Evolutionary conservation across 2,329 filamentous ascomycete genomes (phyloP).

Genomic region (Pseudopyricularia javanii): DNA sequence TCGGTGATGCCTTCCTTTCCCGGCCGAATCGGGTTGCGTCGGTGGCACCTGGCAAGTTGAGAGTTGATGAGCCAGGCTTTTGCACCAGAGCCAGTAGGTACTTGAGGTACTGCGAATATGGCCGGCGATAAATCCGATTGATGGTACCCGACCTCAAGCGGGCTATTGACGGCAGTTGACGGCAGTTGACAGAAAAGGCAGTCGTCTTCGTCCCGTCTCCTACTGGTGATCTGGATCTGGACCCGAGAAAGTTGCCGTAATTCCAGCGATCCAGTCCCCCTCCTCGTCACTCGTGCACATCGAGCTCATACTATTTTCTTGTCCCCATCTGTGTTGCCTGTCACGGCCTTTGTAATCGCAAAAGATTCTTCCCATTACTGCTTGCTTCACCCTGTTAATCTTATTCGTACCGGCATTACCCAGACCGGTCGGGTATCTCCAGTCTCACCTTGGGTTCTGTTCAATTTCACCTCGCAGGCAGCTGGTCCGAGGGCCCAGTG

Average conservation of each 20-base stretch:
- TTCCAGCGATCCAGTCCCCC: background rate
- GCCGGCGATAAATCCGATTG: too few relatives aligned
- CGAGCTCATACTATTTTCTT: background rate
- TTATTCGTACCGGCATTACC: background rate
- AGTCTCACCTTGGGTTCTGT: background rate
- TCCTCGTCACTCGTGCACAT: background rate
- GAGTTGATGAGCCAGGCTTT: too few relatives aligned
- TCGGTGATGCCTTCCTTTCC: background rate
- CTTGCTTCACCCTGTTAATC: slow-evolving; percentile 7
- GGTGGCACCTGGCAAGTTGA: background rate
- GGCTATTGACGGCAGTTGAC: too few relatives aligned
- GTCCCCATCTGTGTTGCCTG: background rate
- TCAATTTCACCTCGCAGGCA: background rate
- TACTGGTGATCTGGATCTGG: background rate
- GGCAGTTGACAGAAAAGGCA: too few relatives aligned
- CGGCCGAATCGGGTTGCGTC: background rate
- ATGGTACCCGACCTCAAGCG: too few relatives aligned
- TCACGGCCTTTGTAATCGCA: background rate
- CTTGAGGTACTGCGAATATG: too few relatives aligned
- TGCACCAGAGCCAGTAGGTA: too few relatives aligned
- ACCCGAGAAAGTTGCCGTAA: background rate
- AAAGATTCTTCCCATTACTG: slow-evolving; percentile 5
- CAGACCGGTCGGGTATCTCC: background rate
- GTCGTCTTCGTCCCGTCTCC: background rate
- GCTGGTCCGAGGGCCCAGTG: background rate